These are phyloP conservation scores for Hortiboletus flavorubellus DNA, from an alignment of 768 basidiomycete genomes.

Conservation along the genomic window DNA sequence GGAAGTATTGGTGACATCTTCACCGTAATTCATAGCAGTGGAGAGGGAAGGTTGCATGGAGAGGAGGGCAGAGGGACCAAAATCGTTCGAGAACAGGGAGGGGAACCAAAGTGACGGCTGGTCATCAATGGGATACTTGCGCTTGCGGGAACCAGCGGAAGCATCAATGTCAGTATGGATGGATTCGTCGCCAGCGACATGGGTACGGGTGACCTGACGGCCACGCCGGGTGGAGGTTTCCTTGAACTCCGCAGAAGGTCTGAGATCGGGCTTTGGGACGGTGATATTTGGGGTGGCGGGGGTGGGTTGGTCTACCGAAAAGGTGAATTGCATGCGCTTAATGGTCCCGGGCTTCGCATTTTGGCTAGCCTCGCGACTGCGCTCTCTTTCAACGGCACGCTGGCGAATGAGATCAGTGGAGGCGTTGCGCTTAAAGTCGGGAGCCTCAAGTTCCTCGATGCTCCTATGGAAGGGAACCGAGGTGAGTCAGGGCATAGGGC, in stretches of 20 bases:
- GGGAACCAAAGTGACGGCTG: constrained; percentile 61
- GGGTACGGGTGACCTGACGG: constrained; percentile 38
- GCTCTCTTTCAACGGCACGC: constrained; percentile 79
- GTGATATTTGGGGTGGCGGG: constrained; percentile 40
- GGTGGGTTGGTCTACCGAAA: constrained; percentile 72
- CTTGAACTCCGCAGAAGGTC: constrained; percentile 63
- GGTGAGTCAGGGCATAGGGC: constrained; percentile 16
- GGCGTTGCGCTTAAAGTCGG: constrained; percentile 76
- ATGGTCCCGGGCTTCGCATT: constrained; percentile 67
- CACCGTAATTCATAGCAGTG: constrained; percentile 72
- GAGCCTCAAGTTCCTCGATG: constrained; percentile 82
- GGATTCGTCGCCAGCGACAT: constrained; percentile 30
- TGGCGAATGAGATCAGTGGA: constrained; percentile 77
- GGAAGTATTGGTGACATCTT: constrained; percentile 53
- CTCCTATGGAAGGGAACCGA: constrained; percentile 44
- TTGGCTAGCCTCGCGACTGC: constrained; percentile 65
- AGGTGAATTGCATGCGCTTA: constrained; percentile 89
- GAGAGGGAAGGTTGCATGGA: constrained; percentile 65
- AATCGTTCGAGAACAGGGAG: constrained; percentile 67
- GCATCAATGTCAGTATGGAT: constrained; percentile 21
- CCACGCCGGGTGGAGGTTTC: constrained; percentile 41
- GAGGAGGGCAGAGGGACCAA: constrained; percentile 74
- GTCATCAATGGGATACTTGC: constrained; percentile 23
- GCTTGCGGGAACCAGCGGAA: constrained; percentile 26
- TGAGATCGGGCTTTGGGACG: constrained; percentile 63